These are phyloP conservation scores for Trichocomaceae sp. DNA, from an alignment of 2,329 filamentous ascomycete genomes.

Conservation along the genomic window DNA sequence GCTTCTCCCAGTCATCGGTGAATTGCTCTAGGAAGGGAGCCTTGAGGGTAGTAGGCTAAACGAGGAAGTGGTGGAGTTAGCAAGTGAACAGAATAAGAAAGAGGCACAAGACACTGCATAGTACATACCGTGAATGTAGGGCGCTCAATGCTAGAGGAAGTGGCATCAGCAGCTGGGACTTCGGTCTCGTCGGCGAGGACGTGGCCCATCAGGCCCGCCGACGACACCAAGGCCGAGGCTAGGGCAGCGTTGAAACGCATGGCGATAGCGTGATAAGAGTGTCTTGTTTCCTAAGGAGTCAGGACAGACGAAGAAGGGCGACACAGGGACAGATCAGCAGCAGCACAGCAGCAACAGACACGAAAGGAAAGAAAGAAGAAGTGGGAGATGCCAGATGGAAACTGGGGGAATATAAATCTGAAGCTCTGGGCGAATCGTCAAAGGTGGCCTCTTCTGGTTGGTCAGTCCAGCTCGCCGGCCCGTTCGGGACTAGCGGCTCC, in stretches of 20 bases:
- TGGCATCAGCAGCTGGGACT: constrained; percentile 47
- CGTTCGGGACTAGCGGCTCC: not conserved
- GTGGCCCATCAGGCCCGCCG: constrained; percentile 61
- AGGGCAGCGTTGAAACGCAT: constrained; percentile 83
- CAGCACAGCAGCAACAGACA: constrained; percentile 12
- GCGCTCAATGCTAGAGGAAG: constrained; percentile 57
- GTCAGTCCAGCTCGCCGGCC: constrained; percentile 4
- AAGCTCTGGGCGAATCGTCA: constrained; percentile 26
- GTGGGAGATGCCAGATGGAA: not conserved
- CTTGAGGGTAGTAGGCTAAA: constrained; percentile 77
- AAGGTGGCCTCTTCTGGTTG: constrained; percentile 39
- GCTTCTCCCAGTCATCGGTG: constrained; percentile 86
- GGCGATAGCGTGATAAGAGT: constrained; percentile 32
- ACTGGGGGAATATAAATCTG: constrained; percentile 20
- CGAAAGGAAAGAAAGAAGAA: constrained; percentile 1
- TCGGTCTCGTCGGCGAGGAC: constrained; percentile 65
- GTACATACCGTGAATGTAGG: constrained; percentile 78
- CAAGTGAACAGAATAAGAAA: not conserved
- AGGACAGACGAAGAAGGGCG: constrained; percentile 14
- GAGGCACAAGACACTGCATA: constrained; percentile 36
- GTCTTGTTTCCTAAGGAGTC: constrained; percentile 8
- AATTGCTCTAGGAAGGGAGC: constrained; percentile 98
- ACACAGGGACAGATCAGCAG: constrained; percentile 11
- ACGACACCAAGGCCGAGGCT: constrained; percentile 61
- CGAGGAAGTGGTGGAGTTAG: constrained; percentile 15